A percentile compares a stretch with the other conserved stretches of the same genome.
These are phyloP conservation scores for Ajuga chamaepitys DNA, from an alignment of 257 asterid genomes.

Conservation along the genomic window DNA sequence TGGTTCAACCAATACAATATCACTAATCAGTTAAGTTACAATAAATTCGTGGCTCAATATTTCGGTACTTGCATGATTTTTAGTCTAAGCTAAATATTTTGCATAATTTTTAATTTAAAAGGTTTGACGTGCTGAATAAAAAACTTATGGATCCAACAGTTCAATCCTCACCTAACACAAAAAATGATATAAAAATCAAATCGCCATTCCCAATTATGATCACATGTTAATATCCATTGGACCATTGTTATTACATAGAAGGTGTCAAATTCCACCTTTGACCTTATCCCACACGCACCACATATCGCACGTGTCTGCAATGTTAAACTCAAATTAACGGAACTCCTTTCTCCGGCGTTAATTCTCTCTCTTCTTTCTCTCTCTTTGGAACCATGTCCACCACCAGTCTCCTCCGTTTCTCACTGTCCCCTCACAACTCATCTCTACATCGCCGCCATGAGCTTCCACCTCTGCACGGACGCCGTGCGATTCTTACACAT, in stretches of 20 bases:
- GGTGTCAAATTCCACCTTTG: conserved; percentile 13
- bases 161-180: conserved; percentile 1
- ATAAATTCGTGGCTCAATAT: too few species aligned
- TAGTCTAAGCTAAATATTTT: too few species aligned
- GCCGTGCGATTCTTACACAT: conserved; percentile 20
- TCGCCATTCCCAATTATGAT: neutral
- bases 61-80: too few species aligned
- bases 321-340: conserved; percentile 6
- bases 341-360: conserved; percentile 14
- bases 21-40: too few species aligned
- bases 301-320: conserved; percentile 32
- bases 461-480: conserved; percentile 21
- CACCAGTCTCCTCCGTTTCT: conserved; percentile 53
- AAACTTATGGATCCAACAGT: neutral
- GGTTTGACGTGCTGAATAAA: neutral
- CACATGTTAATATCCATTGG: conserved; percentile 15
- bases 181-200: too few species aligned
- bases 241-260: neutral
- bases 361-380: conserved; percentile 9
- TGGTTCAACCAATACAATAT: too few species aligned
- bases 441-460: conserved; percentile 28
- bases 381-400: conserved; percentile 36
- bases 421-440: conserved; percentile 32
- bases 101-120: neutral
- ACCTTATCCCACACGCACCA: conserved; percentile 28